Evolutionary conservation across 179 eudicot species (phyloP).

Genomic region (Sideroxylon spinosum): DNA sequence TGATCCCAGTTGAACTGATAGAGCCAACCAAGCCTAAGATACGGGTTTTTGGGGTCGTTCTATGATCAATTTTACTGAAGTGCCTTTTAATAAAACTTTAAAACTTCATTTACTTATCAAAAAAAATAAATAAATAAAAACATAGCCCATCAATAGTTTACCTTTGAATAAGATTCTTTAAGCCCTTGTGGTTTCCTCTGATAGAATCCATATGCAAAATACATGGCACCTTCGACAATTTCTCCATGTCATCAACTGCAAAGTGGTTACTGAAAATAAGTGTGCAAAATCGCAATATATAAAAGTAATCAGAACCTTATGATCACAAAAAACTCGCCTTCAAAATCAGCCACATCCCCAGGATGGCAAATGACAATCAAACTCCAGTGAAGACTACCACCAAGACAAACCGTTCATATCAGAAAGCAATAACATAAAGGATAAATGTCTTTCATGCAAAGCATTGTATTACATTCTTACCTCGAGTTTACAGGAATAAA

Average conservation of each 20-base stretch:
- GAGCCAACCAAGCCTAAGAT: no score
- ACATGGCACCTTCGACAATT: conserved; percentile 55
- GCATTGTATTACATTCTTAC: conserved; percentile 34
- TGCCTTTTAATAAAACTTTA: no score
- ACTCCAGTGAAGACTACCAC: conserved; percentile 88
- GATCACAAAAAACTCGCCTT: conserved; percentile 34
- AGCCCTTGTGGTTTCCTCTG: conserved; percentile 74
- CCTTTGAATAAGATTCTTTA: conserved; percentile 64
- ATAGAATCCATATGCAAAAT: conserved; percentile 89
- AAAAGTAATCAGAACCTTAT: neutral
- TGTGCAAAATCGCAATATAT: neutral
- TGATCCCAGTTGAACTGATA: no score
- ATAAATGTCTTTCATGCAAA: conserved; percentile 4
- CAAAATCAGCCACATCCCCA: conserved; percentile 52
- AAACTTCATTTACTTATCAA: no score
- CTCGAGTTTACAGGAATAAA: conserved; percentile 91
- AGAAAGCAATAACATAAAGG: neutral
- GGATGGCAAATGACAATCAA: conserved; percentile 85
- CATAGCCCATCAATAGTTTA: conserved; percentile 19
- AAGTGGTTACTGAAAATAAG: conserved; percentile 4
- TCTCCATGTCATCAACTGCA: conserved; percentile 46
- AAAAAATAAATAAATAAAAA: no score
- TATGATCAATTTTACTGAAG: no score
- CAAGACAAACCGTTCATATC: neutral
- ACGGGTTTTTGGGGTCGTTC: no score